Percentiles rank a stretch among this genome's conserved stretches.
phyloP scores from a whole-genome alignment of 2,329 filamentous ascomycete species.

The Talaromyces pinophilus region DNA sequence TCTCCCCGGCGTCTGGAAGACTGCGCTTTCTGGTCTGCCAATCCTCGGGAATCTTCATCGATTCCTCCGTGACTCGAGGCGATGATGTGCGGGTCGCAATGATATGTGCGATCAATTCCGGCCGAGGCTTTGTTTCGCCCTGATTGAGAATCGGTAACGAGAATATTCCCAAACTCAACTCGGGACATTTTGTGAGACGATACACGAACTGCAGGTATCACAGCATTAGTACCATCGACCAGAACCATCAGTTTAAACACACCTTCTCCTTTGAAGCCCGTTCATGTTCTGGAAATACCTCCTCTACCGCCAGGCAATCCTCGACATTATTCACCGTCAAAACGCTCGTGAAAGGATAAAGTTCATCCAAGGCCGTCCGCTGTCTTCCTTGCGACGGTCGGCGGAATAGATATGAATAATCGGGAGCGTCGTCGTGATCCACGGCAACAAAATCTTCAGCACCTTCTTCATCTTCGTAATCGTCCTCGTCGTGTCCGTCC shows the following conservation, averaged over 20 bases:
- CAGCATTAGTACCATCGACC: neutral
- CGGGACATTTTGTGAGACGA: conserved; percentile 71
- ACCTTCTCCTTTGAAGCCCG: conserved; percentile 63
- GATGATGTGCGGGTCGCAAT: conserved; percentile 70
- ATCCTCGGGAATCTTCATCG: conserved; percentile 72
- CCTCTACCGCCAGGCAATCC: conserved; percentile 60
- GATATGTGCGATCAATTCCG: conserved; percentile 72
- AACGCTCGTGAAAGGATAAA: conserved; percentile 73
- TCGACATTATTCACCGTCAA: conserved; percentile 59
- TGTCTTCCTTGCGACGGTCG: conserved; percentile 39
- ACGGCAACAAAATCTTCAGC: conserved; percentile 46
- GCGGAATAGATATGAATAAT: conserved; percentile 46
- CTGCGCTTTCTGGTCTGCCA: conserved; percentile 57
- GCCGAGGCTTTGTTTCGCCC: conserved; percentile 61
- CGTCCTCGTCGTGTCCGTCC: conserved; percentile 31
- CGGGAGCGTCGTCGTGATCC: conserved; percentile 44
- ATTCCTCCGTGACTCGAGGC: conserved; percentile 66
- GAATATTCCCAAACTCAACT: conserved; percentile 79
- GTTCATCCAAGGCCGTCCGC: conserved; percentile 53
- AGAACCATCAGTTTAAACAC: conserved; percentile 26
- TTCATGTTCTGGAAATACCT: conserved; percentile 61
- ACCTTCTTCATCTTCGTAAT: conserved; percentile 32
- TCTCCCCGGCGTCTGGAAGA: conserved; percentile 35
- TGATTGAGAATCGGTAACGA: conserved; percentile 57
- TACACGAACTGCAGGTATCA: conserved; percentile 48